Percentiles rank a stretch among this genome's conserved stretches.
Evolutionary conservation across 169 alveolate genomes (phyloP).

Genomic region (Plasmodium gallinaceum): DNA sequence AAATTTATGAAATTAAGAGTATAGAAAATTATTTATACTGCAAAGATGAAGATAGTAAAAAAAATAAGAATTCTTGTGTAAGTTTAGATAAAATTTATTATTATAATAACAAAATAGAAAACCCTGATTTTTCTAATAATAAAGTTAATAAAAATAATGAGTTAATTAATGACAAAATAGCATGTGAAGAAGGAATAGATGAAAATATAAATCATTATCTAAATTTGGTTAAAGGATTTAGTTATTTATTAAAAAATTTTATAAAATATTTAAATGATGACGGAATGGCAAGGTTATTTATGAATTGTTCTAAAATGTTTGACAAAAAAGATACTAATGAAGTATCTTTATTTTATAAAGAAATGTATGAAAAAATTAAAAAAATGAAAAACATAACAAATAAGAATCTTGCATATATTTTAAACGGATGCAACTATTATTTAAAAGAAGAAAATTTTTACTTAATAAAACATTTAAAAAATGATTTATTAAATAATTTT

Average conservation of each 20-base stretch:
- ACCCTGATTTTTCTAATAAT: neutral
- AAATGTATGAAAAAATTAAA: slow-evolving; percentile 48
- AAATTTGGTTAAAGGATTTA: slow-evolving; percentile 19
- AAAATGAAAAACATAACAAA: slow-evolving; percentile 62
- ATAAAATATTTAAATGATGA: slow-evolving; percentile 77
- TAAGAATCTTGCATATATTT: slow-evolving; percentile 66
- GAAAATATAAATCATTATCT: slow-evolving; percentile 6
- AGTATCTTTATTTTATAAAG: slow-evolving; percentile 28
- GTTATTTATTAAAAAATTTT: slow-evolving; percentile 31
- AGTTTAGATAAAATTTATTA: neutral
- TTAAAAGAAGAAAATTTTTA: slow-evolving; percentile 44
- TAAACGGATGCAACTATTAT: slow-evolving; percentile 56
- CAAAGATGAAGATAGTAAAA: neutral
- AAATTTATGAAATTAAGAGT: slow-evolving; percentile 20
- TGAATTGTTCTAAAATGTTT: slow-evolving; percentile 19
- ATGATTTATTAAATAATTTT: slow-evolving; percentile 24
- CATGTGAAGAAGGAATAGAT: neutral
- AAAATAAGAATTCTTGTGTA: neutral
- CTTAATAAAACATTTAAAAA: slow-evolving; percentile 32
- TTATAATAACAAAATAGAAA: neutral
- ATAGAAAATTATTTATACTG: slow-evolving; percentile 4
- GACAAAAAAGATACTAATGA: slow-evolving; percentile 15
- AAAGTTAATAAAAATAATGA: neutral
- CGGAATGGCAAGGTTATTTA: slow-evolving; percentile 35
- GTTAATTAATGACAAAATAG: neutral